Evolutionary conservation across 805 yeast genomes (phyloP), one percentile per base, ranked within the genome.

Genomic region (Wickerhamiella spandovensis): DNA sequence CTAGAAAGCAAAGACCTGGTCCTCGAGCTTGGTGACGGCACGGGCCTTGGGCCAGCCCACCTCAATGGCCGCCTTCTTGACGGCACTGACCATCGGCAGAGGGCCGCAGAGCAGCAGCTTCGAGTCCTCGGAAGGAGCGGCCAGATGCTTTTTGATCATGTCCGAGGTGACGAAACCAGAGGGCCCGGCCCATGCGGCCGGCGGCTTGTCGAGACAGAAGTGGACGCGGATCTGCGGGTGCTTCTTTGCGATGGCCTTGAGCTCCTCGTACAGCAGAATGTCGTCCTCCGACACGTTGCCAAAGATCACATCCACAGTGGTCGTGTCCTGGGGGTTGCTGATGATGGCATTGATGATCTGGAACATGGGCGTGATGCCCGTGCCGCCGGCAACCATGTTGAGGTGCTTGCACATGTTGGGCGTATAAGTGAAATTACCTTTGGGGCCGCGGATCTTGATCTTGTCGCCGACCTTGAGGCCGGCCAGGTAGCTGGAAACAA

Each of bases 331-430:
- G 22, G 94, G 90, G 64, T 89, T 79, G 51, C 72, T 69, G 59
- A 80, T 79, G 57, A 89, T 81, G 13, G 94, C 84, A 58, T 84
- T 83, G 58, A 89, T 79, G 58, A 89, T 82, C 67, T 88, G 95
- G 61, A 84, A 73, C 67, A 86, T 80, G 38, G 97, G 96, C 8
- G 96, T 86, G 55, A 89, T 82, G 48, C 97, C 97, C 38, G 97
- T 86, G 62, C 97, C 97, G 58, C 97, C 97, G 42, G 95, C 95
- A 57, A 90, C 80, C 97, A 89, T 89, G 49, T 83, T 87, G 53
- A 89, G 73, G 53, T 76, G 74, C 52, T 74, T 70, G 51, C 77
- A 80, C 80, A 82, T 79, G 68, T 84, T 85, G 58, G 94, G 87
- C 48, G 78, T 72, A 70, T 89, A 89, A 54, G 79, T 75, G 73